Percentiles rank a stretch among this genome's conserved stretches.
Conservation (phyloP, 208 protist species). For the Wallacemonas sp. region DNA sequence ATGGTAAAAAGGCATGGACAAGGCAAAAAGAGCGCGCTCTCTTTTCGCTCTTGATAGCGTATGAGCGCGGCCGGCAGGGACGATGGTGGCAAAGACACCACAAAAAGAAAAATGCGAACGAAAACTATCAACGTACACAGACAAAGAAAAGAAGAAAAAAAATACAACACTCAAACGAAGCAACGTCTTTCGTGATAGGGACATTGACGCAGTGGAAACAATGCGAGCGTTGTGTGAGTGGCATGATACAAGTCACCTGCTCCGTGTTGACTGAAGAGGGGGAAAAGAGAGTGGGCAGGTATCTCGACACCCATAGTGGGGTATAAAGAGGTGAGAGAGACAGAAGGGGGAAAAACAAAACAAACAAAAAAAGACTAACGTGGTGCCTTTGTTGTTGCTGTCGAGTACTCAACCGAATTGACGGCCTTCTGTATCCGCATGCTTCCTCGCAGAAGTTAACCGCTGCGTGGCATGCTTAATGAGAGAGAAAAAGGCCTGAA, state of each 20-base stretch:
- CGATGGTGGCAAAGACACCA: background rate
- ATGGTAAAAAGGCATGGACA: background rate
- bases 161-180: background rate
- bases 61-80: background rate
- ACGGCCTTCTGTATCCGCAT: too few relatives aligned
- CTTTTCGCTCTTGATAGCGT: background rate
- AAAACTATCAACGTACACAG: background rate
- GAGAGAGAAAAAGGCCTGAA: too few relatives aligned
- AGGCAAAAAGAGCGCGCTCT: background rate
- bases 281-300: too few relatives aligned
- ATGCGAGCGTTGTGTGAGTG: background rate
- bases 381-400: too few relatives aligned
- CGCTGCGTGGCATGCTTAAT: too few relatives aligned
- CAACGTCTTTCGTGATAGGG: background rate
- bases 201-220: background rate
- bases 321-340: too few relatives aligned
- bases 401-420: too few relatives aligned
- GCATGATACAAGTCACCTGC: background rate
- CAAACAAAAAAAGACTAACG: too few relatives aligned
- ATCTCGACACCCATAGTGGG: too few relatives aligned
- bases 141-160: slow-evolving; percentile 6
- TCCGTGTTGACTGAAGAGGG: background rate
- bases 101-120: slow-evolving; percentile 8
- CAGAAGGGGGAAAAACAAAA: too few relatives aligned
- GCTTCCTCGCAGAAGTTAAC: too few relatives aligned